phyloP scores from a whole-genome alignment of 1,284 basidiomycete species.

The Heterobasidion parviporum region DNA sequence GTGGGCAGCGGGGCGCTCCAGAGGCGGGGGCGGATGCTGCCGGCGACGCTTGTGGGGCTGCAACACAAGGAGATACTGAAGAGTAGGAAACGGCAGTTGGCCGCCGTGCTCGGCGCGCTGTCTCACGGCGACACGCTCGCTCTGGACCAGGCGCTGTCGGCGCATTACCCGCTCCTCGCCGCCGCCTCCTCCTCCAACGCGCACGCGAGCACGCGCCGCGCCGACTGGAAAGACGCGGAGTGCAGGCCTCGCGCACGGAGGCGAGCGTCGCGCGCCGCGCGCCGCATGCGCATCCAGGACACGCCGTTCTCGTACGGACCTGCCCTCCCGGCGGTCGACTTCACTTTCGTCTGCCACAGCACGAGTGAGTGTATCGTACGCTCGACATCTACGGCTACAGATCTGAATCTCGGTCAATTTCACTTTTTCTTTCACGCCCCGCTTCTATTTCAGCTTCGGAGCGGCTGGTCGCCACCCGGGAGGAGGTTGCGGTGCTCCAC shows the following conservation, averaged over 20 bases:
- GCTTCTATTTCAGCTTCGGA: constrained; percentile 46
- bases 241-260: constrained; percentile 26
- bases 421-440: neutral
- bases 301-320: neutral
- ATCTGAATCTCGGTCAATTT: neutral
- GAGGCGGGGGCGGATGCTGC: constrained; percentile 42
- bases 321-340: constrained; percentile 37
- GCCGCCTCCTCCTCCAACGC: neutral
- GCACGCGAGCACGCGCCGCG: neutral
- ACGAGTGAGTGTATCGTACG: constrained; percentile 52
- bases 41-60: constrained; percentile 58
- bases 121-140: constrained; percentile 59
- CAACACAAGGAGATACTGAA: constrained; percentile 68
- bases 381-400: constrained; percentile 3
- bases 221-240: constrained; percentile 1
- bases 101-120: constrained; percentile 54
- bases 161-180: constrained; percentile 40
- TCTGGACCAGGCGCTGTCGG: constrained; percentile 67
- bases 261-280: constrained; percentile 31
- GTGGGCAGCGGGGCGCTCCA: constrained; percentile 8
- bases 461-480: constrained; percentile 54
- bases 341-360: constrained; percentile 53
- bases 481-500: constrained; percentile 56
- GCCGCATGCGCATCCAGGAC: constrained; percentile 21
- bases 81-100: constrained; percentile 58